Conservation (phyloP, 2,329 filamentous ascomycete species). For the Chalaropsis ovoidea region DNA sequence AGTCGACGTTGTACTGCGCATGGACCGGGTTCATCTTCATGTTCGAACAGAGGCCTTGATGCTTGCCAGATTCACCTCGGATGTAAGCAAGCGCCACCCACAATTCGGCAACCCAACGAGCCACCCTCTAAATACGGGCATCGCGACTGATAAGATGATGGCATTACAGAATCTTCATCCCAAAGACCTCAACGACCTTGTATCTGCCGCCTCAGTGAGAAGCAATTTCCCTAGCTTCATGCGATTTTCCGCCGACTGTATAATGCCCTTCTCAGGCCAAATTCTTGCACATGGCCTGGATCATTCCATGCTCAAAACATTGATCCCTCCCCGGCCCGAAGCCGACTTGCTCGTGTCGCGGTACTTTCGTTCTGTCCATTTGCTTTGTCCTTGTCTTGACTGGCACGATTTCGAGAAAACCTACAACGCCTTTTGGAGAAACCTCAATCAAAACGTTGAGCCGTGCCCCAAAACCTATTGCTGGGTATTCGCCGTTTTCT, state of each 20-base stretch:
- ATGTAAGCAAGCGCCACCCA: slow-evolving; percentile 39
- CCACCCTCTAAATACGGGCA: background rate
- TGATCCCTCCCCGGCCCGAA: slow-evolving; percentile 48
- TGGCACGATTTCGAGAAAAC: slow-evolving; percentile 54
- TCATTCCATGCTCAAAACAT: slow-evolving; percentile 45
- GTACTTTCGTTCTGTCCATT: slow-evolving; percentile 59
- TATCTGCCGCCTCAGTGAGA: background rate
- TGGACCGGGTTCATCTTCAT: slow-evolving; percentile 63
- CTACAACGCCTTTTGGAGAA: slow-evolving; percentile 56
- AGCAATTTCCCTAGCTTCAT: slow-evolving; percentile 43
- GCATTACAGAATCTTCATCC: background rate
- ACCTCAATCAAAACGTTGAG: slow-evolving; percentile 49
- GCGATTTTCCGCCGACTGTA: slow-evolving; percentile 54
- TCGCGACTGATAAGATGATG: background rate
- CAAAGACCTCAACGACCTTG: background rate
- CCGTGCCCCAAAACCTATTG: slow-evolving; percentile 56
- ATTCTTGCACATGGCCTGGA: slow-evolving; percentile 49
- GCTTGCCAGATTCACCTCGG: slow-evolving; percentile 58
- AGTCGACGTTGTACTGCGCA: slow-evolving; percentile 59
- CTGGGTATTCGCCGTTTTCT: slow-evolving; percentile 57
- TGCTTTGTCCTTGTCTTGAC: slow-evolving; percentile 58
- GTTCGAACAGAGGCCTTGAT: slow-evolving; percentile 65
- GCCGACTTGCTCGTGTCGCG: slow-evolving; percentile 55
- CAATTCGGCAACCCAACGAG: background rate
- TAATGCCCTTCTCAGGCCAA: slow-evolving; percentile 57